Conservation (phyloP, 225 moss, liverwort and hornwort genomes). For the Marchantia paleacea region DNA sequence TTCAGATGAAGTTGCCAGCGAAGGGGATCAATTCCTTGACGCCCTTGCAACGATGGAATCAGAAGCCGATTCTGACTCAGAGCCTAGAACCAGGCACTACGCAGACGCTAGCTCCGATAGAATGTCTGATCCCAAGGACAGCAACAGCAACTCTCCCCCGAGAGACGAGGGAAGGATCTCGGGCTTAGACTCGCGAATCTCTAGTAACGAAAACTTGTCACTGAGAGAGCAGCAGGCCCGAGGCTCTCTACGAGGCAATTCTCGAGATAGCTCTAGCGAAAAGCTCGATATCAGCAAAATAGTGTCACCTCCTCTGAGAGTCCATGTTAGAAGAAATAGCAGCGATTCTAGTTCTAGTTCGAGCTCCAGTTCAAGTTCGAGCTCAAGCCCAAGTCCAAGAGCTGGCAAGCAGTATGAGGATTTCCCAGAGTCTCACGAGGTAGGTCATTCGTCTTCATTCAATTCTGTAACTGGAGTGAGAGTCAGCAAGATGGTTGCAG, state of each 20-base stretch:
- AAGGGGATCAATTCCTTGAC: conserved; percentile 47
- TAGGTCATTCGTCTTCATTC: conserved; percentile 17
- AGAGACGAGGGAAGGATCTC: conserved; percentile 8
- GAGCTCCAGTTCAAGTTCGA: conserved; percentile 12
- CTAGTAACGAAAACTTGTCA: conserved; percentile 5
- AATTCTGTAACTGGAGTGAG: conserved; percentile 25
- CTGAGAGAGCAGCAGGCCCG: conserved; percentile 9
- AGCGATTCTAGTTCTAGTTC: conserved; percentile 24
- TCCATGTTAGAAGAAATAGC: conserved; percentile 24
- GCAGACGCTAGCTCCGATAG: conserved; percentile 20
- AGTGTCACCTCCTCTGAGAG: conserved; percentile 12
- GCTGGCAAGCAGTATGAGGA: background rate
- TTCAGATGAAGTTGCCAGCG: conserved; percentile 42
- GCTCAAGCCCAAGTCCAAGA: conserved; percentile 7
- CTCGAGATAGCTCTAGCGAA: conserved; percentile 1
- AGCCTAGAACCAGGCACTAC: conserved; percentile 25
- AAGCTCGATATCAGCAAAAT: conserved; percentile 9
- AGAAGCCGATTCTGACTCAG: conserved; percentile 44
- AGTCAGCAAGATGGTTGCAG: conserved; percentile 50
- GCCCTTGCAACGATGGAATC: conserved; percentile 50
- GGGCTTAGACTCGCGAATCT: conserved; percentile 1
- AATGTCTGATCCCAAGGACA: conserved; percentile 9
- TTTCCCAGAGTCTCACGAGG: conserved; percentile 1
- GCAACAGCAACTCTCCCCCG: conserved; percentile 10
- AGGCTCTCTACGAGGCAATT: background rate